A percentile compares a stretch with the other conserved stretches of the same genome.
phyloP scores from a whole-genome alignment of 1,284 basidiomycete genomes.

The Sanghuangporus sanghuang region DNA sequence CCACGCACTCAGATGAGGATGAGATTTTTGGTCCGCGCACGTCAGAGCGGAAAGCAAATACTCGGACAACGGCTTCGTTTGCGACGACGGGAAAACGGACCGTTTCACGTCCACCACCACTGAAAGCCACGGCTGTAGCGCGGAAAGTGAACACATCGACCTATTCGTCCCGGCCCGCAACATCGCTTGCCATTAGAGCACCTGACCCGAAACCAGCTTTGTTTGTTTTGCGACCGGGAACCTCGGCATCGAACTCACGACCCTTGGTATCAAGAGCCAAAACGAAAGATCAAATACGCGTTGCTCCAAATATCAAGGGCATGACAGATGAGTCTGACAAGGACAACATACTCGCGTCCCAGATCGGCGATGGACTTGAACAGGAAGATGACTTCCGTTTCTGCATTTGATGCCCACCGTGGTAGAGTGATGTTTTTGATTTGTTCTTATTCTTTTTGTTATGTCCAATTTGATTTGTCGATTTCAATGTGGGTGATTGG shows the following conservation, averaged over 20 bases:
- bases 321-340: background rate
- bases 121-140: background rate
- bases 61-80: background rate
- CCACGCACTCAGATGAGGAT: conserved; percentile 7
- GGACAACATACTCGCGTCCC: background rate
- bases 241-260: conserved; percentile 1
- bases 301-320: background rate
- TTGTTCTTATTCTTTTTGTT: background rate
- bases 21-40: conserved; percentile 12
- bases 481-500: background rate
- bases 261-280: background rate
- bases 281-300: background rate
- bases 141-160: background rate
- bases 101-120: background rate
- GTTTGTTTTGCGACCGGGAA: conserved; percentile 6
- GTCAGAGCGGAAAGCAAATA: background rate
- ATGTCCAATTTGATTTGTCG: background rate
- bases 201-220: background rate
- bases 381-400: conserved; percentile 12
- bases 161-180: background rate
- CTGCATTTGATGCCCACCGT: background rate
- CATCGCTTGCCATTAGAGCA: background rate
- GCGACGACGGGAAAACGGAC: background rate
- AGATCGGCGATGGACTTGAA: background rate
- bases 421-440: background rate